Conservation (phyloP, 495 filamentous ascomycete species). For the Apiosordaria backusii region DNA sequence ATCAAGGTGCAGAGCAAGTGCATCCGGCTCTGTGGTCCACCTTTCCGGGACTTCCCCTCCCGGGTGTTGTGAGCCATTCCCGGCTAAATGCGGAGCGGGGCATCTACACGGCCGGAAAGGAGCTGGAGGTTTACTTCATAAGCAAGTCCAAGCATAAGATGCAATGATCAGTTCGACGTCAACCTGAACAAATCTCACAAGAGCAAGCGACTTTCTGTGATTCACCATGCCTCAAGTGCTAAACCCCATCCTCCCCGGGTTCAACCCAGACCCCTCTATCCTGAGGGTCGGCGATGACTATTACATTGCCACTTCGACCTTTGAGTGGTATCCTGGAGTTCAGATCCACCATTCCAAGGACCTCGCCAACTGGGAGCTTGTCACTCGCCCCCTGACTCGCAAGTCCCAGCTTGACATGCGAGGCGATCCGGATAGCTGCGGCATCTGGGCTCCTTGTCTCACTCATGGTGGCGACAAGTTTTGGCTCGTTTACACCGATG, state of each 20-base stretch:
- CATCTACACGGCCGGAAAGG: background rate
- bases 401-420: conserved; percentile 61
- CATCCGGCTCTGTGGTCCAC: background rate
- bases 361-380: conserved; percentile 56
- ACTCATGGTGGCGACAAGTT: conserved; percentile 56
- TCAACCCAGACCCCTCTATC: conserved; percentile 61
- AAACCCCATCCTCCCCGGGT: conserved; percentile 62
- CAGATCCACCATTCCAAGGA: conserved; percentile 58
- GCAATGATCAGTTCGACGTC: background rate
- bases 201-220: background rate
- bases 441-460: conserved; percentile 61
- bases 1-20: background rate
- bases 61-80: background rate
- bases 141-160: conserved; percentile 1
- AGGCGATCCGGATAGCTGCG: conserved; percentile 54
- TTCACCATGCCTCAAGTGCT: conserved; percentile 43
- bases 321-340: conserved; percentile 60
- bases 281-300: conserved; percentile 55
- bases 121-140: background rate
- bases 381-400: conserved; percentile 57
- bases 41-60: background rate
- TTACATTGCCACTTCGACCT: conserved; percentile 61
- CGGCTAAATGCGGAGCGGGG: conserved; percentile 33
- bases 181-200: background rate
- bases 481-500: conserved; percentile 55